Base-by-base conservation (phyloP, 2,329 filamentous ascomycete genomes). In the Exophiala sp. region DNA sequence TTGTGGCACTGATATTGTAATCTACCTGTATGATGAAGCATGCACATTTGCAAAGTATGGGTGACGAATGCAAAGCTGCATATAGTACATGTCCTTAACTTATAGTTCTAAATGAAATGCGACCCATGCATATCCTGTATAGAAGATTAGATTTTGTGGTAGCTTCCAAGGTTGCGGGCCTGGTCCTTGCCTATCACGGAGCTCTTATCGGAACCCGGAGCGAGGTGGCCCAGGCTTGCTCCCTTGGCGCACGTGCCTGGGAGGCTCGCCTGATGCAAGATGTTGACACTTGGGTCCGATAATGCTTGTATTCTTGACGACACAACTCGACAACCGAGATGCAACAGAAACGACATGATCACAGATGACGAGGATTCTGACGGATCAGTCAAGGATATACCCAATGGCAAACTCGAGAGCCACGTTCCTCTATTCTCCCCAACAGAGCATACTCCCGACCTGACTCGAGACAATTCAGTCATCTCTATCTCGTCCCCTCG, bases 401-500 rank as follows among this genome's bases (percentile, higher is more conserved):
- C 54, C 2, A 56, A 62, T 41, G 59, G 59, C 49, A 39, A 54
- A n/a, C 40, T 59, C 47, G 57, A 58, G 14, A 46, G 21, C 36
- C 50, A 60, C 14, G 34, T 32, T 50, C 47, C 50, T 34, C 51
- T 57, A 16, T 51, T 57, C 9, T 48, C 48, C 34, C 53, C 54
- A 18, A 11, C 42, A 12, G 52, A 55, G 24, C 33, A 55, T 34
- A 34, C 36, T 36, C 53, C 57, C 47, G 52, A 55, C 56, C 64
- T 63, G 59, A 65, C 62, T 64, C 56, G 59, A 63, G 59, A 59
- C 54, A 46, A 48, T 9, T 54, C 57, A 1, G 40, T 48, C 11
- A 40, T 14, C 48, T 52, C 55, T 16, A 24, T 50, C 51, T 39
- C 50, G 48, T 34, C 38, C 41, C 39, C 61, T 57, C 60, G 46